Conservation (phyloP, 2,329 filamentous ascomycete species). For the Aureobasidium sp. region DNA sequence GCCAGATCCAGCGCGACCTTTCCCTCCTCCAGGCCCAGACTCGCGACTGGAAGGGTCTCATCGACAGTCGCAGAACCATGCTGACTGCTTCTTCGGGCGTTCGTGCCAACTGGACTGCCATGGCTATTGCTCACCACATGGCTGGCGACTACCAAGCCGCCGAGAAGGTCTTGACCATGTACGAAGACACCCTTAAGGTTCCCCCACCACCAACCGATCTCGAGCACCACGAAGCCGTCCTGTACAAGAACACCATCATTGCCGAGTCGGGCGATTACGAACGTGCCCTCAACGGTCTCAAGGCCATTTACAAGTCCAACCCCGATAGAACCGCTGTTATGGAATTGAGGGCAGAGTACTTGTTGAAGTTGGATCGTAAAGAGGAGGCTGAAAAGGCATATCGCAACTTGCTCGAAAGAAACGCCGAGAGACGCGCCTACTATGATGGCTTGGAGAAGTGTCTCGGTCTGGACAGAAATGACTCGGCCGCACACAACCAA, state of each 20-base stretch:
- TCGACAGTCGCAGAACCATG: constrained; percentile 82
- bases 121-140: constrained; percentile 88
- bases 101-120: constrained; percentile 93
- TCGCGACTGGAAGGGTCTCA: constrained; percentile 88
- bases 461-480: constrained; percentile 53
- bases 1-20: constrained; percentile 88
- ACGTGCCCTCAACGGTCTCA: constrained; percentile 77
- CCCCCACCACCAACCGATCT: constrained; percentile 69
- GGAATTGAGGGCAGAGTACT: constrained; percentile 78
- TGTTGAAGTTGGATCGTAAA: constrained; percentile 66
- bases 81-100: constrained; percentile 72
- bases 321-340: constrained; percentile 77
- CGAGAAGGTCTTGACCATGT: constrained; percentile 83
- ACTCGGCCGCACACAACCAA: constrained; percentile 57
- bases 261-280: constrained; percentile 78
- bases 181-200: constrained; percentile 84
- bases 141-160: constrained; percentile 77
- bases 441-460: constrained; percentile 68
- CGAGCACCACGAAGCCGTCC: constrained; percentile 84
- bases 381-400: constrained; percentile 79
- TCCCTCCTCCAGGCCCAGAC: constrained; percentile 93
- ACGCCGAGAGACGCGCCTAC: constrained; percentile 78
- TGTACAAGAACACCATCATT: constrained; percentile 95
- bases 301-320: constrained; percentile 65
- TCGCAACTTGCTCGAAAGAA: constrained; percentile 70